phyloP scores from a whole-genome alignment of 169 alveolate species.

The Plasmodium reichenowi region DNA sequence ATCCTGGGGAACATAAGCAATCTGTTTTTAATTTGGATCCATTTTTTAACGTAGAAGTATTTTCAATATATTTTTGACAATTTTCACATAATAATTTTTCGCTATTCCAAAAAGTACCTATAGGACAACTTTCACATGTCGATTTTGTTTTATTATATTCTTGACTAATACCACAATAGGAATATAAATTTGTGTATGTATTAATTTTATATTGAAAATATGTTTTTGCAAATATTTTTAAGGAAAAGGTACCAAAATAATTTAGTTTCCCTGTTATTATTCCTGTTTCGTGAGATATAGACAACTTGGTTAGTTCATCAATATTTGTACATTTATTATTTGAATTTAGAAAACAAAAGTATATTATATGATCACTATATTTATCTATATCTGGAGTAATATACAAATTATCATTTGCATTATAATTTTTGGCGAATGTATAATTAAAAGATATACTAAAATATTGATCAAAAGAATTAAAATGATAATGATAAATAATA shows the following conservation, averaged over 20 bases:
- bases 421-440: constrained; percentile 45
- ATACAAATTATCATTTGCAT: constrained; percentile 41
- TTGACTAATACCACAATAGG: constrained; percentile 62
- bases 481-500: constrained; percentile 70
- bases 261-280: constrained; percentile 66
- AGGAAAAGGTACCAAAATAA: constrained; percentile 51
- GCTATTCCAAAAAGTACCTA: constrained; percentile 65
- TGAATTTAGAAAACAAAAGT: constrained; percentile 66
- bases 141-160: constrained; percentile 24
- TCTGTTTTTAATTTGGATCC: constrained; percentile 76
- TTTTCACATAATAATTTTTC: constrained; percentile 58
- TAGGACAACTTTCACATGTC: constrained; percentile 60
- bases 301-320: constrained; percentile 62
- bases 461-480: constrained; percentile 67
- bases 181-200: constrained; percentile 43
- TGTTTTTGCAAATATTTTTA: constrained; percentile 74
- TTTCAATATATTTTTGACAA: constrained; percentile 66
- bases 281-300: constrained; percentile 49
- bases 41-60: constrained; percentile 78
- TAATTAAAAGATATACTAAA: constrained; percentile 58
- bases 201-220: constrained; percentile 64
- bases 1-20: constrained; percentile 82
- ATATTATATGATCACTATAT: constrained; percentile 42
- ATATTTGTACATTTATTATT: constrained; percentile 43
- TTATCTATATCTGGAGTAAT: constrained; percentile 56